phyloP scores from a whole-genome alignment of 23 red algal species.

The Cyanidiococcus yangmingshanensis region DNA sequence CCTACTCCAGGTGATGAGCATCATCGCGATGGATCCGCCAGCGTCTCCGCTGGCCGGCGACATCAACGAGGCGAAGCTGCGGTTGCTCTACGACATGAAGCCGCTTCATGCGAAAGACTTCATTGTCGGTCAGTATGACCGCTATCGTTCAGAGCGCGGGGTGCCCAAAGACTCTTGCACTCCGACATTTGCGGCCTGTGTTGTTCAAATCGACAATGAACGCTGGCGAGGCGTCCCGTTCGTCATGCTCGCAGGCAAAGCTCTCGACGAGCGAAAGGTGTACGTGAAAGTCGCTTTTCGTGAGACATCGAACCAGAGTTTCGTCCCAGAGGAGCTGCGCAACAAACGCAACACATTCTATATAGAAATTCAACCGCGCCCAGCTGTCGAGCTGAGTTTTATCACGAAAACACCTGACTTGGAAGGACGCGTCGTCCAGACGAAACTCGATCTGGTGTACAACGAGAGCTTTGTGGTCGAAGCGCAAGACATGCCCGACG shows the following conservation, averaged over 20 bases:
- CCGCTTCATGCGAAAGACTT: conserved; percentile 55
- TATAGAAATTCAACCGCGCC: conserved; percentile 13
- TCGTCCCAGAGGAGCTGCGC: conserved; percentile 7
- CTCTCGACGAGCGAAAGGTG: conserved; percentile 85
- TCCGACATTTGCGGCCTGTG: conserved; percentile 73
- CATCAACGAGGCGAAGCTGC: conserved; percentile 89
- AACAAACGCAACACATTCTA: conserved; percentile 3
- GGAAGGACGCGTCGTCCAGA: conserved; percentile 3
- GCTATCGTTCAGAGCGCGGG: conserved; percentile 50
- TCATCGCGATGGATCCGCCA: conserved; percentile 93
- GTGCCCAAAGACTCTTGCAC: conserved; percentile 64
- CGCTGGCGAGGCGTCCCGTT: conserved; percentile 96
- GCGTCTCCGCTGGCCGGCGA: conserved; percentile 44
- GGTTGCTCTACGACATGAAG: conserved; percentile 57
- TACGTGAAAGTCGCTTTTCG: conserved; percentile 31
- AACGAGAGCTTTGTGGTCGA: conserved; percentile 42
- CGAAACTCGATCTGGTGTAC: conserved; percentile 27
- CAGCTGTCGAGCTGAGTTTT: conserved; percentile 17
- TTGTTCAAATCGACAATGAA: conserved; percentile 81
- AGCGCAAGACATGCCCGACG: conserved; percentile 90
- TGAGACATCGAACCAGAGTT: not conserved
- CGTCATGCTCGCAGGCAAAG: conserved; percentile 91
- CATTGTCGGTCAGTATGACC: conserved; percentile 82
- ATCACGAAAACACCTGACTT: conserved; percentile 7
- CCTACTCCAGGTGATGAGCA: conserved; percentile 71